Base-by-base conservation (phyloP, 73 alveolate genomes). In the Paraurostyla sp. region DNA sequence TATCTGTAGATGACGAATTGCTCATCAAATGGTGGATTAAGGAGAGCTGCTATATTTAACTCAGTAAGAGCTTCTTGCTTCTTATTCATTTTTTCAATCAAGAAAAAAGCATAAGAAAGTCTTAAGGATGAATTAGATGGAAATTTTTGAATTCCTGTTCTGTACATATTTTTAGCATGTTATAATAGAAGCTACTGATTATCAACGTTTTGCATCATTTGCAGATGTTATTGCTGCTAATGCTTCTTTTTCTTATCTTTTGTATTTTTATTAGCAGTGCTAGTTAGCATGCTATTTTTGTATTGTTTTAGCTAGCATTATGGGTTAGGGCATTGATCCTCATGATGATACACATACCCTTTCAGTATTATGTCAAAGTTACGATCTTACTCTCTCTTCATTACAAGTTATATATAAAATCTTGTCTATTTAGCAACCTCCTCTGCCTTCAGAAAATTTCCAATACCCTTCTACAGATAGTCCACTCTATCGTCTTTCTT, bases 11-110 rank as follows among this genome's bases (percentile, higher is more conserved):
- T 95, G 0, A 96, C 95, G 83, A 96, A 96, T 87, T 96, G 93
- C 76, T 95, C 97, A 90, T 96, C 98, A 71, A 96, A 95, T 38
- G 98, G 92, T n/a, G 98, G 98, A 60, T 95, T 85, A 51, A 89
- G 87, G 45, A 84, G 76, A 30, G 76, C 85, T 49, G 97, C 92
- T 48, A 73, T 78, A 88, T 91, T 87, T 49, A 96, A 92, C 59
- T 96, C 95, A 13, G 91, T 85, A 62, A 95, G 75, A 0, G 99
- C 99, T 46, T 92, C 96, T 62, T 90, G 89, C 58, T 91, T 95
- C 85, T 97, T 93, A 54, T 94, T 95, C 97, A 95, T 91, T 76
- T 98, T 85, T 71, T 97, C 99, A 89, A 95, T 89, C 43, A 97
- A 83, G 90, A 97, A 97, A 87, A 97, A 97, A 2, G 98, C 97